These are phyloP conservation scores for Malus orientalis DNA, from an alignment of 306 rosid species.

Conservation along the genomic window DNA sequence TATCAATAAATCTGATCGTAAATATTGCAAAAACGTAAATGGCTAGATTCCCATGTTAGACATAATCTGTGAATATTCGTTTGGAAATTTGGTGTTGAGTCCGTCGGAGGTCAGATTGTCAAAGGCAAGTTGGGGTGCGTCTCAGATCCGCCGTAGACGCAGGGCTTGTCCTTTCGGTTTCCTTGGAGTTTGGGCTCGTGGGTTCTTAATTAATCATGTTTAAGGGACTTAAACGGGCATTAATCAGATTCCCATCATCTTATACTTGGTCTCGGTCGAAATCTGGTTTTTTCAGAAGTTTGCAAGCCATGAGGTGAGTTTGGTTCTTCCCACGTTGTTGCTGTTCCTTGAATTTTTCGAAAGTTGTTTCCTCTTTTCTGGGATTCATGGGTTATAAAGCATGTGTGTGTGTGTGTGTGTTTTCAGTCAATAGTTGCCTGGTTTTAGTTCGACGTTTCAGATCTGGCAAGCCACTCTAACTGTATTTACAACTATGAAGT, in stretches of 20 bases:
- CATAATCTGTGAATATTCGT: background rate
- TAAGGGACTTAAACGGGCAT: constrained; percentile 30
- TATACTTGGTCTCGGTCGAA: constrained; percentile 23
- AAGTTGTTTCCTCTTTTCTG: background rate
- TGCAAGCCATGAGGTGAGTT: constrained; percentile 56
- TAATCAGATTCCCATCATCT: constrained; percentile 3
- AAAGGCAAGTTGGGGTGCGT: constrained; percentile 11
- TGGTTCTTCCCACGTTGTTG: background rate
- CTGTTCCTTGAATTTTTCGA: background rate
- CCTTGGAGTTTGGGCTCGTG: background rate
- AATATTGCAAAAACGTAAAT: background rate
- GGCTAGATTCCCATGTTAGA: background rate
- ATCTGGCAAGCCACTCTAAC: background rate
- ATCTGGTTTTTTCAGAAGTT: constrained; percentile 16
- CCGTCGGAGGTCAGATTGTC: background rate
- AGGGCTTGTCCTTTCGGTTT: background rate
- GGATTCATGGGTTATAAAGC: background rate
- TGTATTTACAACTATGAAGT: background rate
- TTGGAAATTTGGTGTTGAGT: background rate
- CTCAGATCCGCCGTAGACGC: constrained; percentile 41
- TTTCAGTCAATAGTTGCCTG: background rate
- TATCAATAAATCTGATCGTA: background rate
- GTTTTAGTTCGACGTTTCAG: background rate
- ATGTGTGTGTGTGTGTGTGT: too few species aligned
- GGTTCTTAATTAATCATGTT: background rate